phyloP scores from a whole-genome alignment of 208 protist genomes.

The Leishmania major region DNA sequence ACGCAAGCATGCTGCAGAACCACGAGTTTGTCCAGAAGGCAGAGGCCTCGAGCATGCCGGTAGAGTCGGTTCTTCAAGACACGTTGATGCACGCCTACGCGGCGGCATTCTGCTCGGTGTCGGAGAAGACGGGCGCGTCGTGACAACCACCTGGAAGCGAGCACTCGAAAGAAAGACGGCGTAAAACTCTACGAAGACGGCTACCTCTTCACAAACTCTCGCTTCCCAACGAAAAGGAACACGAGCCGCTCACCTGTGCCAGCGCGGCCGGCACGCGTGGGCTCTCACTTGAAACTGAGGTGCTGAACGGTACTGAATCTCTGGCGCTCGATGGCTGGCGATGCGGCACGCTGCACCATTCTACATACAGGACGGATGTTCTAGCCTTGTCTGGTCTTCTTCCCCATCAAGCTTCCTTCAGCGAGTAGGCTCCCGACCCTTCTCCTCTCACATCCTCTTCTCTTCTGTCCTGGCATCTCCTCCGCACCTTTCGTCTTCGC shows the following conservation, averaged over 20 bases:
- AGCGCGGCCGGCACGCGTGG: neutral
- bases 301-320: neutral
- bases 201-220: neutral
- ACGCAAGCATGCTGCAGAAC: slow-evolving; percentile 8
- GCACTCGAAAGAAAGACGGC: neutral
- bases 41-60: neutral
- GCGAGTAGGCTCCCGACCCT: neutral
- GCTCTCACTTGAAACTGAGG: neutral
- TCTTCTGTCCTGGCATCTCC: neutral
- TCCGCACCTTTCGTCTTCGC: neutral
- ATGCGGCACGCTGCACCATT: neutral
- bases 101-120: slow-evolving; percentile 14
- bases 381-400: too few species aligned
- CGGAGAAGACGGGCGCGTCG: neutral
- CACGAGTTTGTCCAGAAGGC: slow-evolving; percentile 7
- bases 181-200: neutral
- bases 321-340: neutral
- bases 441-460: neutral
- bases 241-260: neutral
- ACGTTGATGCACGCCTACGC: slow-evolving; percentile 11
- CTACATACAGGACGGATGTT: neutral
- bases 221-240: neutral
- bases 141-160: neutral
- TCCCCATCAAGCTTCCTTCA: neutral
- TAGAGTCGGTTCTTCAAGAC: slow-evolving; percentile 4